These are phyloP conservation scores for Penicillium arizonense DNA, from an alignment of 495 filamentous ascomycete genomes.

Conservation along the genomic window DNA sequence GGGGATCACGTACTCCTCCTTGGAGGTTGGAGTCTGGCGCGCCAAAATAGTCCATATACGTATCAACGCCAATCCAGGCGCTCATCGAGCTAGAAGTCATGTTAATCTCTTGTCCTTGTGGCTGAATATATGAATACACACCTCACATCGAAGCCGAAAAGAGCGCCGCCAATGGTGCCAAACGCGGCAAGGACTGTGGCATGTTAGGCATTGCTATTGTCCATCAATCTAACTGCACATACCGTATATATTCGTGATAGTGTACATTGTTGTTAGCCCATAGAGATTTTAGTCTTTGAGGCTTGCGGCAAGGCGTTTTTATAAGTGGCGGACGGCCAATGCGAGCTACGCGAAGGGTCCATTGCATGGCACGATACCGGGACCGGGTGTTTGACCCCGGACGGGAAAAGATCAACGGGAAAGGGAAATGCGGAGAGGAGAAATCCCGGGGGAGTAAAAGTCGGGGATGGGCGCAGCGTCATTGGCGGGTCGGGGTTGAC, in stretches of 20 bases:
- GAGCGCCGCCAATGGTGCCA: conserved; percentile 48
- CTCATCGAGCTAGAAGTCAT: conserved; percentile 53
- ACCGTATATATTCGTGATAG: conserved; percentile 48
- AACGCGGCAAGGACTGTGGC: conserved; percentile 45
- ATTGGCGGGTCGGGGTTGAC: conserved; percentile 12
- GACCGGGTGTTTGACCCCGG: conserved; percentile 5
- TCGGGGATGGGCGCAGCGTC: conserved; percentile 16
- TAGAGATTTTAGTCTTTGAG: neutral
- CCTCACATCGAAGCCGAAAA: conserved; percentile 48
- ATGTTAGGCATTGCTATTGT: neutral
- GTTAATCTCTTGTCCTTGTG: neutral
- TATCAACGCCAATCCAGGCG: conserved; percentile 67
- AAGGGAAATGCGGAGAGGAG: conserved; percentile 19
- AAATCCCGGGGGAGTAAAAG: conserved; percentile 13
- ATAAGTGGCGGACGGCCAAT: conserved; percentile 6
- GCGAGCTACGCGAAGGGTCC: conserved; percentile 3
- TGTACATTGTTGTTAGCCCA: conserved; percentile 33
- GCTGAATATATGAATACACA: conserved; percentile 5
- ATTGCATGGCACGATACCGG: conserved; percentile 9
- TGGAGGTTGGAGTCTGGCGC: conserved; percentile 62
- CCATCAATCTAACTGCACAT: neutral
- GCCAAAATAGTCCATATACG: conserved; percentile 67
- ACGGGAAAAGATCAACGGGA: conserved; percentile 19
- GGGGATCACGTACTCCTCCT: conserved; percentile 44
- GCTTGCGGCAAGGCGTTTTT: conserved; percentile 10